Evolutionary conservation across 2,329 filamentous ascomycete genomes (phyloP), one percentile per base, ranked within the genome.

Genomic region (Pseudopithomyces maydicus): DNA sequence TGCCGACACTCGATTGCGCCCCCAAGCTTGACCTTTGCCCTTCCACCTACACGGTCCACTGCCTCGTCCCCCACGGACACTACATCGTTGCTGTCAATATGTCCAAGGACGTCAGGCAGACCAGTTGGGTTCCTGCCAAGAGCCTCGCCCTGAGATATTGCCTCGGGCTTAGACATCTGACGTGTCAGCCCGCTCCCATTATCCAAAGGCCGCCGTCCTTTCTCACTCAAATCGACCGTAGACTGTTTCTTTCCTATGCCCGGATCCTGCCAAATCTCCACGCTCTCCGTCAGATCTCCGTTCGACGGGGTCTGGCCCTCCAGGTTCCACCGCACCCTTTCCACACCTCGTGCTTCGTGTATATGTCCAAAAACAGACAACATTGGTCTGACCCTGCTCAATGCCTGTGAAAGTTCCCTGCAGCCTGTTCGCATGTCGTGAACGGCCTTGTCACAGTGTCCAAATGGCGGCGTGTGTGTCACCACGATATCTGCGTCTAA

Each of bases 331-430:
- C 72, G 74, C 32, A 92, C 80, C 23, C 85, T 78, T 66, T 88
- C 81, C 10, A 81, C 85, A 12, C 89, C 90, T 62, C 90, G 79
- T 3, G 82, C 87, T 59, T 86, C 84, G 71, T 92, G 89, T 29
- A 91, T 84, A 72, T 92, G 90, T 0, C 90, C 90, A 67, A 87
- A 92, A 17, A 92, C 79, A 19, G 85, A 84, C 47, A 92, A 76
- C 52, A 80, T 78, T 5, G 90, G 90, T 38, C 87, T 80, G 2
- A 89, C 82, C 6, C 82, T 77, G 80, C 83, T 85, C 22, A 92
- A 75, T 0, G 82, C 80, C 50, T 79, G 77, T 8, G 82, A 75
- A 14, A 92, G 79, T 14, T 78, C 80, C 62, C 85, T 81, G 66
- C 89, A 92, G 1, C 90, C 90, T 22, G 76, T 75, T 58, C 61